A percentile compares a stretch with the other conserved stretches of the same genome.
Conservation (phyloP, 768 basidiomycete species). For the Pisolithus orientalis region DNA sequence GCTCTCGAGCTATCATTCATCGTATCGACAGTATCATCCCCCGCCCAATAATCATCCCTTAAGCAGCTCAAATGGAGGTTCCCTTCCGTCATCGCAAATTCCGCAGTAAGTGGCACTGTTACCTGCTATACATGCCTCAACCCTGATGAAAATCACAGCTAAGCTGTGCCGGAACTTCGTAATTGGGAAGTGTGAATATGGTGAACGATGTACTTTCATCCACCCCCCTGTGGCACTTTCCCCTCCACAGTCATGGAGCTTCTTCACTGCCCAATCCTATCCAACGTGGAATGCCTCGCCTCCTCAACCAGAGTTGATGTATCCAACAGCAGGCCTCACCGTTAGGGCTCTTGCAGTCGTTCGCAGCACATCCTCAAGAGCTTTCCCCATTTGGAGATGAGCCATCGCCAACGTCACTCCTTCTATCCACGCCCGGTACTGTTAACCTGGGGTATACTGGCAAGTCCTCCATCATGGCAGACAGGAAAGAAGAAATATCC, state of each 20-base stretch:
- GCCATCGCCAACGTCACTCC: slow-evolving; percentile 15
- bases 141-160: slow-evolving; percentile 15
- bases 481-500: slow-evolving; percentile 29
- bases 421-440: slow-evolving; percentile 19
- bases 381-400: slow-evolving; percentile 14
- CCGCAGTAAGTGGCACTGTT: slow-evolving; percentile 23
- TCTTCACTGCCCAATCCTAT: slow-evolving; percentile 10
- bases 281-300: slow-evolving; percentile 13
- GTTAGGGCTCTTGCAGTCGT: background rate
- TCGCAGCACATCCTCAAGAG: slow-evolving; percentile 5
- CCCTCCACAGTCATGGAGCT: slow-evolving; percentile 7
- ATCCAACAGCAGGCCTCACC: slow-evolving; percentile 3
- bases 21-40: background rate
- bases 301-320: slow-evolving; percentile 1
- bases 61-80: slow-evolving; percentile 4
- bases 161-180: slow-evolving; percentile 33
- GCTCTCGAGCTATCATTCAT: no score
- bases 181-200: slow-evolving; percentile 32
- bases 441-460: slow-evolving; percentile 7
- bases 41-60: background rate
- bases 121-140: background rate
- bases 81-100: slow-evolving; percentile 19
- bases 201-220: slow-evolving; percentile 33
- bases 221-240: slow-evolving; percentile 20
- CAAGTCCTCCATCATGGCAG: background rate